Conservation (phyloP, 495 filamentous ascomycete genomes). For the Penicillium alfredii region DNA sequence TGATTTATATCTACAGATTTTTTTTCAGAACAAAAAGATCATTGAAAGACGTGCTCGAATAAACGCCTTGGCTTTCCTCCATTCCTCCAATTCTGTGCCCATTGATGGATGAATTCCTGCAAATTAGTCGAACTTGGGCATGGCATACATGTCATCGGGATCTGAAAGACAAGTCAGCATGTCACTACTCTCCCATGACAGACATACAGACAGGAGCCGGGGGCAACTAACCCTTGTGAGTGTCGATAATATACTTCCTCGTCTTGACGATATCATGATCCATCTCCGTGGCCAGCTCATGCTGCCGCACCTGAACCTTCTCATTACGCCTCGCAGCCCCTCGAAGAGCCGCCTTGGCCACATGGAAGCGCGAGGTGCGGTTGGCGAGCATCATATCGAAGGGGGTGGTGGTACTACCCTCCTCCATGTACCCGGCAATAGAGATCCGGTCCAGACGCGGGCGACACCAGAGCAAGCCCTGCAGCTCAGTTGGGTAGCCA, state of each 20-base stretch:
- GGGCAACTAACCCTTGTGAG: slow-evolving; percentile 41
- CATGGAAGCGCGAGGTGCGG: slow-evolving; percentile 55
- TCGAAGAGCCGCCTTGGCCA: slow-evolving; percentile 52
- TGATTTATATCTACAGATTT: too few species aligned
- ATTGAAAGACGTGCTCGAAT: background rate
- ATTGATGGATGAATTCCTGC: too few species aligned
- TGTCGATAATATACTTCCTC: slow-evolving; percentile 49
- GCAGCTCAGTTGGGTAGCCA: slow-evolving; percentile 57
- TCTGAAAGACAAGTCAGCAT: slow-evolving; percentile 28
- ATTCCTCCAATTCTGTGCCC: background rate
- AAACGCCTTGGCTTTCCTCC: background rate
- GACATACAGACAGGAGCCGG: background rate
- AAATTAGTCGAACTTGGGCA: slow-evolving; percentile 46
- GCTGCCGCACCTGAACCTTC: slow-evolving; percentile 42
- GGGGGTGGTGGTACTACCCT: slow-evolving; percentile 66
- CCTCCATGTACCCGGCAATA: slow-evolving; percentile 62
- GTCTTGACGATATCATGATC: slow-evolving; percentile 45
- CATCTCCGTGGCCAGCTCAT: slow-evolving; percentile 43
- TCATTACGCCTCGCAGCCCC: slow-evolving; percentile 46
- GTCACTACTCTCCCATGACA: background rate
- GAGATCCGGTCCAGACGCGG: slow-evolving; percentile 43
- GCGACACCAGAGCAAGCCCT: slow-evolving; percentile 59
- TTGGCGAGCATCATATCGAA: slow-evolving; percentile 74
- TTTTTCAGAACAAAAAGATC: too few species aligned
- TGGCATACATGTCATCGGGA: slow-evolving; percentile 52